phyloP scores from a whole-genome alignment of 345 rosid species.

The Microcos paniculata region DNA sequence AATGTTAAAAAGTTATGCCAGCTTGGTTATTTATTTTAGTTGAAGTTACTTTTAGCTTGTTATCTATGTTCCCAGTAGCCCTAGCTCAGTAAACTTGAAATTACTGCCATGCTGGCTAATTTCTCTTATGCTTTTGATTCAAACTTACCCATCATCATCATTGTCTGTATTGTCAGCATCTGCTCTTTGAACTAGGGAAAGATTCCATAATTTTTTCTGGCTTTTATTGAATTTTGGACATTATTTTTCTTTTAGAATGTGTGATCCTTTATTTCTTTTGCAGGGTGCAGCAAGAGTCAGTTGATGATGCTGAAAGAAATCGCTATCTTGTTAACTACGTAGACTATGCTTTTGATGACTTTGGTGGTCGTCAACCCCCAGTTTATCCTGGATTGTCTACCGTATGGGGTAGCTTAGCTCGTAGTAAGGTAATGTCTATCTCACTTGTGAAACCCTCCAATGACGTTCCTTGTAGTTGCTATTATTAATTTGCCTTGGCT shows the following conservation, averaged over 20 bases:
- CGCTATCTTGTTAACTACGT: slow-evolving; percentile 91
- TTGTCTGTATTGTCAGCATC: neutral
- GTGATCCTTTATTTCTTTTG: slow-evolving; percentile 24
- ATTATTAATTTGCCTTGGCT: neutral
- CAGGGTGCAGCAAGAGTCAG: slow-evolving; percentile 98
- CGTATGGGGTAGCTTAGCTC: slow-evolving; percentile 99
- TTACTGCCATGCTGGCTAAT: neutral
- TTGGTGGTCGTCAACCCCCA: slow-evolving; percentile 97
- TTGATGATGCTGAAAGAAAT: slow-evolving; percentile 95
- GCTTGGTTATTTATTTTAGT: neutral
- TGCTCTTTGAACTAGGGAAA: neutral
- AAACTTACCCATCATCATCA: neutral
- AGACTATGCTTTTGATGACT: slow-evolving; percentile 97
- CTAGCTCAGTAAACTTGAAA: neutral
- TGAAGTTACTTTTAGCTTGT: neutral
- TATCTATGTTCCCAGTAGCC: neutral
- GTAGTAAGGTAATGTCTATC: slow-evolving; percentile 73
- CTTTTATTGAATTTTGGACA: neutral
- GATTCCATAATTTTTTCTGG: neutral
- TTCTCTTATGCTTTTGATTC: neutral
- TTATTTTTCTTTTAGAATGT: slow-evolving; percentile 18
- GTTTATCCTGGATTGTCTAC: slow-evolving; percentile 98
- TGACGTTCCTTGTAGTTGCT: neutral
- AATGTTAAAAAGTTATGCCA: too few relatives aligned
- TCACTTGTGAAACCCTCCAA: too few relatives aligned